Evolutionary conservation across 225 moss, liverwort and hornwort genomes (phyloP).

Genomic region (Marchantia paleacea): DNA sequence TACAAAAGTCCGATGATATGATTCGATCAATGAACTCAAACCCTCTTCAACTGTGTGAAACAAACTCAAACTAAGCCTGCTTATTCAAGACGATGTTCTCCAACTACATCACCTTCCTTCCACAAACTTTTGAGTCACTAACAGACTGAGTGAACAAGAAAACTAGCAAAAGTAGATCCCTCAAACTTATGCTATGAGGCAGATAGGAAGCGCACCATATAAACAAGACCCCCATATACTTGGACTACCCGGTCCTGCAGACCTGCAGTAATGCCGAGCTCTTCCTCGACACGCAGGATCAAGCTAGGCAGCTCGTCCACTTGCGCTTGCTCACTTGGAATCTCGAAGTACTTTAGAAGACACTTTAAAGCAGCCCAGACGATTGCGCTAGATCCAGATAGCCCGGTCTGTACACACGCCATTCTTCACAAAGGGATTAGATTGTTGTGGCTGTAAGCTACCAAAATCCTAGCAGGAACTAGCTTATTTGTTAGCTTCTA

Average conservation of each 20-base stretch:
- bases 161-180: background rate
- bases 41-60: background rate
- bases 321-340: slow-evolving; percentile 38
- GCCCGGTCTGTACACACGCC: slow-evolving; percentile 55
- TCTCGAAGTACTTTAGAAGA: slow-evolving; percentile 67
- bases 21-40: background rate
- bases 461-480: background rate
- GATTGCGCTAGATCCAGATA: slow-evolving; percentile 97
- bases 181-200: background rate
- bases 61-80: background rate
- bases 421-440: background rate
- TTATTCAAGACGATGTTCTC: background rate
- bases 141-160: background rate
- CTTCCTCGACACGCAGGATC: slow-evolving; percentile 83
- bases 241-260: slow-evolving; percentile 94
- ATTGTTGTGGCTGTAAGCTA: background rate
- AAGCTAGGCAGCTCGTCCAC: slow-evolving; percentile 76
- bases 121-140: background rate
- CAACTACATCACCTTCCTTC: background rate
- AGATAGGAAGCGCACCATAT: slow-evolving; percentile 57
- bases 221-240: slow-evolving; percentile 95
- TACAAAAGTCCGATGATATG: slow-evolving; percentile 28
- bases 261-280: slow-evolving; percentile 96
- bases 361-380: slow-evolving; percentile 88
- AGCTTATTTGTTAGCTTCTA: background rate